Base-by-base conservation (phyloP, 345 rosid species). In the Boechera divaricarpa region DNA sequence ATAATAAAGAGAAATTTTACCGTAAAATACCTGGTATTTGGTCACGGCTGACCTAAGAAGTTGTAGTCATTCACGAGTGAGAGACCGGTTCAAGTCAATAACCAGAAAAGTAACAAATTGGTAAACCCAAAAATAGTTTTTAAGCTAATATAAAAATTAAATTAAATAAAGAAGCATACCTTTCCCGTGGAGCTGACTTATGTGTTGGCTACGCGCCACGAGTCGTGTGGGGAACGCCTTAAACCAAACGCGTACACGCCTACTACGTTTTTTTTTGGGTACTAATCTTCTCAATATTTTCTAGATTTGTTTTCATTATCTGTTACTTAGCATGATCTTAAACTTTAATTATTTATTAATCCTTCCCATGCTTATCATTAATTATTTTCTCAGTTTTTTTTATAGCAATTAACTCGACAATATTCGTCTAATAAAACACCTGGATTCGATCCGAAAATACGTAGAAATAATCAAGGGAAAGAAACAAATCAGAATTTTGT, bases 51-150 rank as follows among this genome's bases (percentile, higher is more conserved):
- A 78, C 68, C 63, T 78, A 78, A 48, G 15, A 47, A 2, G 42
- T 32, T n/a, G n/a, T 10, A 32, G 81, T 73, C 74, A 73, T 73
- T 21, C 69, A 68, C 53, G 53, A 73, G 61, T 74, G 70, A 47
- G 62, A 44, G 82, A 79, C 70, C 75, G 61, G 82, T 79, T 79
- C 79, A 74, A 79, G 79, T 79, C 82, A 79, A 74, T 15, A 74
- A 73, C 74, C 70, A 62, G 67, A 61, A 79, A 67, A 73, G 66
- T 72, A 28, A 18, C 6, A 67, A 78, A 48, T 5, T 65, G 69
- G 69, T 60, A 36, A 79, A 73, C 70, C 78, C 57, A 32, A 45
- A 73, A 48, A 66, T 15, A 59, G 28, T 28, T 53, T 45, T 44
- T 32, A 61, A 60, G 60, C 29, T 73, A 13, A 73, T 41, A 41